phyloP scores from a whole-genome alignment of 1,284 basidiomycete species.

The Acaromyces ingoldii region DNA sequence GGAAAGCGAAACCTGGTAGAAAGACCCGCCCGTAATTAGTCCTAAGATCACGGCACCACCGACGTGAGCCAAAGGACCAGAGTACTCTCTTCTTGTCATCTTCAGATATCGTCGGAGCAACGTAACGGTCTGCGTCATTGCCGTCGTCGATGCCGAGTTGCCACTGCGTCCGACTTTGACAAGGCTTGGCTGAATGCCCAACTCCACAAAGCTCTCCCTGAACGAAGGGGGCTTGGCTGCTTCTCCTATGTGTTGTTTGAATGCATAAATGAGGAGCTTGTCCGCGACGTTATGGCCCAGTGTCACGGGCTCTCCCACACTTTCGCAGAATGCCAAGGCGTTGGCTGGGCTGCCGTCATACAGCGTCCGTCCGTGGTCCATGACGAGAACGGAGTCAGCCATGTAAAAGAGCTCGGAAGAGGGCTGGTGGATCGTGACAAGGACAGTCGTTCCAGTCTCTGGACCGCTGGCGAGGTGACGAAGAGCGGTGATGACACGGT shows the following conservation, averaged over 20 bases:
- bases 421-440: slow-evolving; percentile 39
- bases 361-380: slow-evolving; percentile 24
- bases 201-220: too few species aligned
- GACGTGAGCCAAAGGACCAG: slow-evolving; percentile 29
- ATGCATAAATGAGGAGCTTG: slow-evolving; percentile 27
- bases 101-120: slow-evolving; percentile 22
- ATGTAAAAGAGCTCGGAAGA: slow-evolving; percentile 33
- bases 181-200: too few species aligned
- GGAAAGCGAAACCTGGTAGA: slow-evolving; percentile 33
- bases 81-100: slow-evolving; percentile 25
- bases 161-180: background rate
- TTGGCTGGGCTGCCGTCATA: slow-evolving; percentile 31
- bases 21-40: slow-evolving; percentile 35
- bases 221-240: too few species aligned
- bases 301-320: slow-evolving; percentile 22
- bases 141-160: slow-evolving; percentile 15
- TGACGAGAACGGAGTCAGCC: slow-evolving; percentile 30
- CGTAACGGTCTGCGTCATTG: slow-evolving; percentile 29
- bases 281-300: slow-evolving; percentile 37
- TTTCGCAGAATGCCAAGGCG: slow-evolving; percentile 27
- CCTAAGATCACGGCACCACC: slow-evolving; percentile 23
- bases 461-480: slow-evolving; percentile 14
- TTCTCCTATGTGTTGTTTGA: background rate
- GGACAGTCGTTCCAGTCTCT: slow-evolving; percentile 20
- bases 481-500: slow-evolving; percentile 27